Conservation (phyloP, 176 grass and related monocot species). For the Oryza brachyantha region DNA sequence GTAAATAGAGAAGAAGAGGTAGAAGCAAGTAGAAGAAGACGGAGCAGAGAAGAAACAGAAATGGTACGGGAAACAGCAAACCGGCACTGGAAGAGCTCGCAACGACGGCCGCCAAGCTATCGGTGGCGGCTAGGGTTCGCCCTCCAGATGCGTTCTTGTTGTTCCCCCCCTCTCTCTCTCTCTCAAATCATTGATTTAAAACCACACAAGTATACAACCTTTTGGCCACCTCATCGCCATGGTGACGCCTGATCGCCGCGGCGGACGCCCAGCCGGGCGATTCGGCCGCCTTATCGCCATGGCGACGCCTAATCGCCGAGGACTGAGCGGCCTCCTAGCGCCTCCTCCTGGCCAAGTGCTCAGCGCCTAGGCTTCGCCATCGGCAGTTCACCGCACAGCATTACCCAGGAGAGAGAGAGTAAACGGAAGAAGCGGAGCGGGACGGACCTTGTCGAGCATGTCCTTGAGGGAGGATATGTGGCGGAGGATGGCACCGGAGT, state of each 20-base stretch:
- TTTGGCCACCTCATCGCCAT: not conserved
- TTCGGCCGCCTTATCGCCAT: not conserved
- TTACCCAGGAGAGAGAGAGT: not conserved
- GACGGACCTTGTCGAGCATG: slow-evolving; percentile 82
- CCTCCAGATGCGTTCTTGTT: not conserved
- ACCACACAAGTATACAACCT: not conserved
- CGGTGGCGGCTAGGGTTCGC: not conserved
- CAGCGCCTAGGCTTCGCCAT: not conserved
- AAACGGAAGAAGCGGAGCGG: not conserved
- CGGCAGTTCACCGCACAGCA: not conserved
- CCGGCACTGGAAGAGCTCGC: not conserved
- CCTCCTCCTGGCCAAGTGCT: not conserved
- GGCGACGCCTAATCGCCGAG: not conserved
- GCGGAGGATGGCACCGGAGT: slow-evolving; percentile 77
- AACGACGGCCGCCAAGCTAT: not conserved
- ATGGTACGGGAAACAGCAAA: not conserved
- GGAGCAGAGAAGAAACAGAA: not conserved
- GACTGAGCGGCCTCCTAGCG: not conserved
- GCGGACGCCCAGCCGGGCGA: not conserved
- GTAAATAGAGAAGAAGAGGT: too few species aligned
- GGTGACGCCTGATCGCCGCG: not conserved
- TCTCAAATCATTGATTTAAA: not conserved
- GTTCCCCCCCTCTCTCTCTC: not conserved
- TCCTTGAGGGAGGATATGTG: slow-evolving; percentile 92
- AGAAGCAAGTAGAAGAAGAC: too few species aligned